Evolutionary conservation across 1,284 basidiomycete genomes (phyloP), one percentile per base, ranked within the genome.

Genomic region (Cryptococcus sp.): DNA sequence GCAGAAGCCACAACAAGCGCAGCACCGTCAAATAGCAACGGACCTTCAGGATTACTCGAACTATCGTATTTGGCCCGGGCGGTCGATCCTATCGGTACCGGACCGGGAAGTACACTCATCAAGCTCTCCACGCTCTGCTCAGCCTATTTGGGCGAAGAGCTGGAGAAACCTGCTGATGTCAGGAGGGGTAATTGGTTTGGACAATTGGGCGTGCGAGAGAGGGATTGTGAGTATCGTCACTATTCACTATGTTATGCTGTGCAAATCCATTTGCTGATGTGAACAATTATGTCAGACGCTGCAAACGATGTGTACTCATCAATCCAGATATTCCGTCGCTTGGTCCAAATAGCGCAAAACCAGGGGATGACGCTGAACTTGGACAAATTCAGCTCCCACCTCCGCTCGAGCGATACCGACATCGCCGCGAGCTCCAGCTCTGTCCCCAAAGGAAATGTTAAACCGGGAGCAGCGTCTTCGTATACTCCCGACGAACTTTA

Each of bases 261-360:
- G 31, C 13, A 35, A 2, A 35, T 38, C 15, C 16, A 5, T 15
- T 48, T 22, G 41, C 31, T 50, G 42, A 38, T 13, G 19, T 10
- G 25, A 2, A 53, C 55, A 38, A 22, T 11, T 10, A 27, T 19
- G 25, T 35, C 52, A 80, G 79, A 81, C 49, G 79, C 75, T 3
- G 77, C 76, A 13, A 78, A 81, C 64, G 80, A 81, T 61, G 79
- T 79, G 5, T 77, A 71, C 48, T 68, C 73, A 7, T 70, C 72
- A 2, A 56, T 77, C 5, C 65, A 76, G 10, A 62, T 80, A 42
- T 76, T 68, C 61, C 47, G 61, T 2, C 48, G 35, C 6, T 55
- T 76, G 2, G 27, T 51, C 15, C 19, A 41, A 3, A 39, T 71
- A 0, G 69, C 64, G 0, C 25, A 61, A 47, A 57, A 67, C 10